A percentile compares a stretch with the other conserved stretches of the same genome.
These are phyloP conservation scores for Rauvolfia tetraphylla DNA, from an alignment of 257 asterid species.

Conservation along the genomic window DNA sequence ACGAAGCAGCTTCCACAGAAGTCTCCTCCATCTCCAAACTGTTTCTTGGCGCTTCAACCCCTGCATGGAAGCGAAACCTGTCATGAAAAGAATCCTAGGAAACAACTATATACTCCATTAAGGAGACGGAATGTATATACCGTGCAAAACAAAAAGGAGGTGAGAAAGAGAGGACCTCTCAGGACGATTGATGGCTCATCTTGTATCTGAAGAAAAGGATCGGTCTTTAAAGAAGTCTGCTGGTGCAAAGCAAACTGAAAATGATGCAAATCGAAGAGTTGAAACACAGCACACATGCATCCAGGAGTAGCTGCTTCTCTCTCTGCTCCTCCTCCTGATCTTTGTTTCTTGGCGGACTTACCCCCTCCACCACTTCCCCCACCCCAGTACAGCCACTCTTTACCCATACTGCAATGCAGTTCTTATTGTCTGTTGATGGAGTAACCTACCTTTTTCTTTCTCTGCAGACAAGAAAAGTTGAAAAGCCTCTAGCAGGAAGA, in stretches of 20 bases:
- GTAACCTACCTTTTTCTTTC: not conserved
- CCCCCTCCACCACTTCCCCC: constrained; percentile 28
- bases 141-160: not conserved
- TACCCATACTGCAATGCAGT: constrained; percentile 44
- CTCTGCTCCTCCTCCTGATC: constrained; percentile 11
- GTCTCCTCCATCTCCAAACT: constrained; percentile 65
- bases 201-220: constrained; percentile 23
- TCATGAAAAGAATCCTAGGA: not conserved
- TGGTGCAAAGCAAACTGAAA: constrained; percentile 49
- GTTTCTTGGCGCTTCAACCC: constrained; percentile 85
- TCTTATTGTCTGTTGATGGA: not conserved
- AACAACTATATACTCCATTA: too few relatives aligned
- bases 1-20: constrained; percentile 18
- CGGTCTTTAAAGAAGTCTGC: constrained; percentile 29
- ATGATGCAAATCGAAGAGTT: constrained; percentile 63
- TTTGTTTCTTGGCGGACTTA: constrained; percentile 35
- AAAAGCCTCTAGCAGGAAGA: constrained; percentile 1
- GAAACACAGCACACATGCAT: constrained; percentile 81
- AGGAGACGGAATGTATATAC: not conserved
- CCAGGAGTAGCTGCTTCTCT: constrained; percentile 41
- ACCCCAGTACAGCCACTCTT: constrained; percentile 74
- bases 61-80: constrained; percentile 31
- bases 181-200: constrained; percentile 26
- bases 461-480: not conserved
- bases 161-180: constrained; percentile 36